Evolutionary conservation across 345 rosid genomes (phyloP).

Genomic region (Eucalyptus caleyi): DNA sequence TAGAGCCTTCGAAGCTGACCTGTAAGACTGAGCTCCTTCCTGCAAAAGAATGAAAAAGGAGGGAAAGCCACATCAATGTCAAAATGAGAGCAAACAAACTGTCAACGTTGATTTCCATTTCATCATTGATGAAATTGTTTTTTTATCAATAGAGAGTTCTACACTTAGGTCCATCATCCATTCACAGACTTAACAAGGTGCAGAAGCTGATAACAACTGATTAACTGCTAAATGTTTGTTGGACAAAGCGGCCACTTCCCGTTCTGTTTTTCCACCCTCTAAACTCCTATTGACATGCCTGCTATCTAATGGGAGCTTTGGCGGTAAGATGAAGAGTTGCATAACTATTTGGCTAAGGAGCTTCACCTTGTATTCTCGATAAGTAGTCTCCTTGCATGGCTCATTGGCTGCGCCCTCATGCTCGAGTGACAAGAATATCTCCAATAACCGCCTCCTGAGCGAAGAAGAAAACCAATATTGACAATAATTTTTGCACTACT

Average conservation of each 20-base stretch:
- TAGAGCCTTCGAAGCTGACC: conserved; percentile 15
- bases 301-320: neutral
- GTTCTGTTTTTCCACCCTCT: neutral
- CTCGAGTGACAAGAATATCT: conserved; percentile 28
- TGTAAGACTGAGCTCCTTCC: conserved; percentile 51
- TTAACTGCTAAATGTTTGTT: neutral
- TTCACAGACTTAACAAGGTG: neutral
- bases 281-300: neutral
- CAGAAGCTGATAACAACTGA: neutral
- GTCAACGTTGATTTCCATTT: neutral
- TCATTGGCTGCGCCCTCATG: conserved; percentile 8
- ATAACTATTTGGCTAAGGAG: neutral
- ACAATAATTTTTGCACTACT: neutral
- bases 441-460: conserved; percentile 47
- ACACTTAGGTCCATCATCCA: neutral
- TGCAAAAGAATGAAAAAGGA: conserved; percentile 2
- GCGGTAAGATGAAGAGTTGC: neutral
- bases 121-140: neutral
- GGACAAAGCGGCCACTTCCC: neutral
- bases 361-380: conserved; percentile 75
- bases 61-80: neutral
- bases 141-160: neutral
- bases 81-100: neutral
- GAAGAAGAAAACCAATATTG: neutral
- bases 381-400: conserved; percentile 16